Base-by-base conservation (phyloP, 2,329 filamentous ascomycete genomes). In the Verticillium nonalfalfae region DNA sequence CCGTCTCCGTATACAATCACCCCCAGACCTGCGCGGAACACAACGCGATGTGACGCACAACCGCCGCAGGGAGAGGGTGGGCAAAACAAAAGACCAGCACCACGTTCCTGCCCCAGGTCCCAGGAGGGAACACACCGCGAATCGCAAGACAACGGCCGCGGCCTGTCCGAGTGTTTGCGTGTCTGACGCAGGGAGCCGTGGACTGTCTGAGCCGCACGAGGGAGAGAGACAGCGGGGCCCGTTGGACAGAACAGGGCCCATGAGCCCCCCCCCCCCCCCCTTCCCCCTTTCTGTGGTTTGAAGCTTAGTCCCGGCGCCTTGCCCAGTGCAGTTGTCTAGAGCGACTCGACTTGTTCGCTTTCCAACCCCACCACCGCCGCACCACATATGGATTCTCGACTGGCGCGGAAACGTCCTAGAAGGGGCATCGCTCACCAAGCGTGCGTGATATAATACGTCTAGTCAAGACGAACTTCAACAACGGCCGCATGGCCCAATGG, bases 401-500 rank as follows among this genome's bases (percentile, higher is more conserved):
- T 3, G 26, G 15, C 26, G 11, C 6, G 18, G 9, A 1, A 7
- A 13, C 7, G 7, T 9, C n/a, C 5, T 7, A n/a, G 45, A 21
- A 21, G 4, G 5, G n/a, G 2, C 1, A 2, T n/a, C 18, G 21
- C n/a, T 11, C n/a, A 3, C 45, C 3, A 7, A 1, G 7, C 18
- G 13, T 26, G 18, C 45, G 45, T n/a, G 9, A 50, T 50, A 50
- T 50, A 26, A 13, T 26, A 2, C 10, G 1, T 3, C 9, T 3
- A 2, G 45, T 1, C 7, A 0, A 3, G 26, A 1, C 2, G 9
- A 4, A n/a, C 11, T 50, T 50, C 45, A 50, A 26, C 45, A 38
- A 21, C 34, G 55, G 55, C 55, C 55, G 55, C 55, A 35, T 76
- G 72, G 72, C 71, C 71, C 71, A 74, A 74, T 76, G 74, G 69